phyloP scores from a whole-genome alignment of 2,329 filamentous ascomycete genomes.

The Apiospora rasikravindrae region DNA sequence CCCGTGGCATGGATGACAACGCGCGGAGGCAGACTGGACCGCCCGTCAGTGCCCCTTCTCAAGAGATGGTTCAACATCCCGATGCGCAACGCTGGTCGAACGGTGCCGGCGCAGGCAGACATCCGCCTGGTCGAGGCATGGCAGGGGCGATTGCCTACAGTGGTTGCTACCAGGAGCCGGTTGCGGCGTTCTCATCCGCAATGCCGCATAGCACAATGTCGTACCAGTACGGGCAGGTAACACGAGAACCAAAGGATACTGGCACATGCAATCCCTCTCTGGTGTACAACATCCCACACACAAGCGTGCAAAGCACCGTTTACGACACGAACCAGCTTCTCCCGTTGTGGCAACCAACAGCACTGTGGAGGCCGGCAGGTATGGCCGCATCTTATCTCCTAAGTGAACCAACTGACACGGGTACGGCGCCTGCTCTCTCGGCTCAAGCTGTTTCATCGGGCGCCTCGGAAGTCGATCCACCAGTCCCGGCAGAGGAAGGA shows the following conservation, averaged over 20 bases:
- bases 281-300: constrained; percentile 79
- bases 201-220: constrained; percentile 60
- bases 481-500: constrained; percentile 58
- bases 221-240: constrained; percentile 64
- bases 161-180: constrained; percentile 63
- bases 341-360: constrained; percentile 75
- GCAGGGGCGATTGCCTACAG: constrained; percentile 62
- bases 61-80: constrained; percentile 55
- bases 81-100: constrained; percentile 54
- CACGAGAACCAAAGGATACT: no score
- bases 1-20: constrained; percentile 79
- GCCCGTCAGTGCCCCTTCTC: constrained; percentile 65
- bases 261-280: constrained; percentile 69
- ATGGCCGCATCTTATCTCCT: constrained; percentile 58
- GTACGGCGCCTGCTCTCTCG: constrained; percentile 61
- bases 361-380: constrained; percentile 70
- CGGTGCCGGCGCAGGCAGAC: constrained; percentile 46
- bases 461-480: constrained; percentile 69
- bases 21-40: constrained; percentile 78
- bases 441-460: constrained; percentile 52
- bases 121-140: constrained; percentile 57
- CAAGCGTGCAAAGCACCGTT: constrained; percentile 64
- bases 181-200: constrained; percentile 57
- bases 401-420: constrained; percentile 66
- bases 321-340: constrained; percentile 82